A percentile compares a stretch with the other conserved stretches of the same genome.
phyloP scores from a whole-genome alignment of 495 filamentous ascomycete genomes.

The Astrothelium macrocarpum region DNA sequence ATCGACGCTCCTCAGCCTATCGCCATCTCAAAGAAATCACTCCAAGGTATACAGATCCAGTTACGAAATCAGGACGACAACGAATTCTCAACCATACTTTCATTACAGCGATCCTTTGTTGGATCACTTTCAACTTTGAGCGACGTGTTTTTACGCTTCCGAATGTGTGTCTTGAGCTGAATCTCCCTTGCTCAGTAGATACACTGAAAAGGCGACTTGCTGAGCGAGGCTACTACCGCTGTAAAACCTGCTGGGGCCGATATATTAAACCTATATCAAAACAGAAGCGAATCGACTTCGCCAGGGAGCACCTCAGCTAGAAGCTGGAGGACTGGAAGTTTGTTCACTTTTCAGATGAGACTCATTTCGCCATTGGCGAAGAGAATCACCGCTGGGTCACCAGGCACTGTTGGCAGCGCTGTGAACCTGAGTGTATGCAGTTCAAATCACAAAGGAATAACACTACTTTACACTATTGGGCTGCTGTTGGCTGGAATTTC shows the following conservation, averaged over 20 bases:
- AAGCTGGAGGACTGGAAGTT: neutral
- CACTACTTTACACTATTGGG: slow-evolving; percentile 2
- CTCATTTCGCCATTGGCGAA: neutral
- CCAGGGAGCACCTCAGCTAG: neutral
- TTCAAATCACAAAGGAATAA: neutral
- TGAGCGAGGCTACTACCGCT: neutral
- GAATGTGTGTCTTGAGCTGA: neutral
- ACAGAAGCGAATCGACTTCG: too few species aligned
- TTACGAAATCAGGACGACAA: too few species aligned
- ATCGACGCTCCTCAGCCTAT: neutral
- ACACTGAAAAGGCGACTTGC: neutral
- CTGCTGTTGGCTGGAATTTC: neutral
- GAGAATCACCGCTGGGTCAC: neutral
- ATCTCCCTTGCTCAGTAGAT: neutral
- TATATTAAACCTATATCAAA: neutral
- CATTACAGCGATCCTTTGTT: neutral
- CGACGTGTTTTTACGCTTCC: neutral
- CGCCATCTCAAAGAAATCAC: too few species aligned
- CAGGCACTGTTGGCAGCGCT: neutral
- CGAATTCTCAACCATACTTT: neutral
- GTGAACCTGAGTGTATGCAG: slow-evolving; percentile 3
- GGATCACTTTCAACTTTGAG: neutral
- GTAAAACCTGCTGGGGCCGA: neutral
- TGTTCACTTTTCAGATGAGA: slow-evolving; percentile 1
- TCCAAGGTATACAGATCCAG: too few species aligned